phyloP scores from a whole-genome alignment of 371 early-diverging fungal species.

The Ecytonucleospora hepatopenaei region DNA sequence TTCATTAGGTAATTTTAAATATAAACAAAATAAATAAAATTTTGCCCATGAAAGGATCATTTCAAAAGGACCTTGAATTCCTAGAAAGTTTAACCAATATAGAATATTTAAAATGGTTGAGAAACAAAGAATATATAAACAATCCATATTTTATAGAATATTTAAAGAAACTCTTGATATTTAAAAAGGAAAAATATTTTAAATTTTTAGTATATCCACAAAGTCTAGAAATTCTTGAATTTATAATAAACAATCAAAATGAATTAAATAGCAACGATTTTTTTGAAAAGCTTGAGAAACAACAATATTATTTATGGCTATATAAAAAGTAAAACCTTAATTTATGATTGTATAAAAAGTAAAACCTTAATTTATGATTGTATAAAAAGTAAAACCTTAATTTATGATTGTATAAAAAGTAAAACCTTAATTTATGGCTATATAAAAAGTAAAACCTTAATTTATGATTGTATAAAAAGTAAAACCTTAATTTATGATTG shows the following conservation, averaged over 20 bases:
- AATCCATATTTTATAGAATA: conserved; percentile 45
- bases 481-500: not conserved
- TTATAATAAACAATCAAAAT: conserved; percentile 32
- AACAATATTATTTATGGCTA: conserved; percentile 5
- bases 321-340: not conserved
- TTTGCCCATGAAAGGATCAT: conserved; percentile 11
- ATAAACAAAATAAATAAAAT: not conserved
- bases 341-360: too few species aligned
- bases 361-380: too few species aligned
- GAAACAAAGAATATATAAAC: conserved; percentile 50
- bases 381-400: too few species aligned
- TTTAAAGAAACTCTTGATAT: conserved; percentile 51
- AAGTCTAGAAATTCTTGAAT: conserved; percentile 47
- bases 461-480: not conserved
- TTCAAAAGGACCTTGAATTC: conserved; percentile 56
- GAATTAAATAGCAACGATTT: conserved; percentile 20
- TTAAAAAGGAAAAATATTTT: conserved; percentile 41
- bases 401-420: too few species aligned
- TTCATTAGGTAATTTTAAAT: not conserved
- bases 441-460: not conserved
- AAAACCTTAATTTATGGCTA: too few species aligned
- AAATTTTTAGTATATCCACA: conserved; percentile 55
- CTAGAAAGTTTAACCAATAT: conserved; percentile 57
- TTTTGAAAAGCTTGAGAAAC: conserved; percentile 22
- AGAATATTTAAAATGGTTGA: conserved; percentile 53